Evolutionary conservation across 441 rosid species (phyloP).

Genomic region (Populus hybrid): DNA sequence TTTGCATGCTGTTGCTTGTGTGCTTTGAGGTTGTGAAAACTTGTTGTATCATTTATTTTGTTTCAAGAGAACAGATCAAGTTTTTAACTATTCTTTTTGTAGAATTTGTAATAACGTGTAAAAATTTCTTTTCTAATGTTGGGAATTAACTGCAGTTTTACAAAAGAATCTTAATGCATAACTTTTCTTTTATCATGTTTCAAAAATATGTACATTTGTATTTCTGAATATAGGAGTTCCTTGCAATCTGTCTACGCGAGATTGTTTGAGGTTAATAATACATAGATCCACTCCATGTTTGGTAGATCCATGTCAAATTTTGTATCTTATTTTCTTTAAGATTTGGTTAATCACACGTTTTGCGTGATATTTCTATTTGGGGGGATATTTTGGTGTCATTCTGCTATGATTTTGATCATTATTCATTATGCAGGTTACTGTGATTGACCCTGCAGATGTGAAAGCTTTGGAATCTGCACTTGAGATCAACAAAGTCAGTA

Average conservation of each 20-base stretch:
- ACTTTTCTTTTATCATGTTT: not conserved
- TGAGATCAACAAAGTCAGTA: slow-evolving; percentile 61
- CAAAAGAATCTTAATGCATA: too few relatives aligned
- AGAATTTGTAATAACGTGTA: not conserved
- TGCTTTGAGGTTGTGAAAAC: not conserved
- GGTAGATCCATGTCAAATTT: not conserved
- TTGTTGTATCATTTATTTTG: not conserved
- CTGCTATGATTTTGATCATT: slow-evolving; percentile 7
- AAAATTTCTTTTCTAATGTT: not conserved
- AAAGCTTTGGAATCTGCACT: slow-evolving; percentile 72
- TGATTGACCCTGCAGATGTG: slow-evolving; percentile 94
- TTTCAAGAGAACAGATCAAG: not conserved
- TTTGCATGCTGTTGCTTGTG: slow-evolving; percentile 1
- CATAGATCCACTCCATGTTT: not conserved
- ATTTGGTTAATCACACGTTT: not conserved
- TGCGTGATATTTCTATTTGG: not conserved
- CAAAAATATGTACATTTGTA: not conserved
- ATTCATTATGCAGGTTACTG: slow-evolving; percentile 66
- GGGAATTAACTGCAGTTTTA: not conserved
- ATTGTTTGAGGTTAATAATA: not conserved
- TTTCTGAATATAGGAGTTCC: not conserved
- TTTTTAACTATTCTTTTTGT: not conserved
- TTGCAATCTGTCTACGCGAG: not conserved
- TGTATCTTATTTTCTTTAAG: not conserved
- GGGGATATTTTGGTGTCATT: not conserved